phyloP scores from a whole-genome alignment of 768 basidiomycete species.

The Symmetrospora coprosmae region DNA sequence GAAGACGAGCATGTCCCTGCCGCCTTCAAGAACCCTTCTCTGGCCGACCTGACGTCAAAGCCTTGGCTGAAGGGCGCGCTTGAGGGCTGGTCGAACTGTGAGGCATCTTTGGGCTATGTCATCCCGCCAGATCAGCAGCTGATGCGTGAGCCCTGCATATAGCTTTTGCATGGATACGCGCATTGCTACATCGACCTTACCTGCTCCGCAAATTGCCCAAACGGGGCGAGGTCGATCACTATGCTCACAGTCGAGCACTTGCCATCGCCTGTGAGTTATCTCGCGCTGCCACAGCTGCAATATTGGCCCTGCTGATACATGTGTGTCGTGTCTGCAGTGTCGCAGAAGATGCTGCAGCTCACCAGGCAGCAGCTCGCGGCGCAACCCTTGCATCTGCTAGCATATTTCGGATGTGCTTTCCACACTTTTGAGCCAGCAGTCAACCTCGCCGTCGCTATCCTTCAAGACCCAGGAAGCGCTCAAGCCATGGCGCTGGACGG shows the following conservation, averaged over 20 bases:
- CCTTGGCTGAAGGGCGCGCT: neutral
- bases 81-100: neutral
- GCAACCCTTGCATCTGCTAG: neutral
- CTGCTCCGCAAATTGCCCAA: slow-evolving; percentile 3
- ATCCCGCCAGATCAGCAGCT: no score
- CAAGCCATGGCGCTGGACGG: neutral
- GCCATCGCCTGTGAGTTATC: neutral
- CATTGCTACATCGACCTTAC: slow-evolving; percentile 17
- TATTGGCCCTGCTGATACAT: neutral
- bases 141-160: neutral
- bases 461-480: neutral
- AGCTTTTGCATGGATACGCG: slow-evolving; percentile 3
- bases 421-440: slow-evolving; percentile 8
- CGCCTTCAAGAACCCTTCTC: slow-evolving; percentile 5
- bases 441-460: slow-evolving; percentile 7
- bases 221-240: slow-evolving; percentile 14
- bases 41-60: neutral
- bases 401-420: slow-evolving; percentile 13
- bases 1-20: slow-evolving; percentile 10
- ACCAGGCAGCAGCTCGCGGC: neutral
- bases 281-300: neutral
- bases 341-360: neutral
- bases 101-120: neutral
- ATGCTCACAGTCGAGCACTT: neutral
- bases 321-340: neutral